phyloP scores from a whole-genome alignment of 2,329 filamentous ascomycete genomes.

The Pyrenophora graminea region DNA sequence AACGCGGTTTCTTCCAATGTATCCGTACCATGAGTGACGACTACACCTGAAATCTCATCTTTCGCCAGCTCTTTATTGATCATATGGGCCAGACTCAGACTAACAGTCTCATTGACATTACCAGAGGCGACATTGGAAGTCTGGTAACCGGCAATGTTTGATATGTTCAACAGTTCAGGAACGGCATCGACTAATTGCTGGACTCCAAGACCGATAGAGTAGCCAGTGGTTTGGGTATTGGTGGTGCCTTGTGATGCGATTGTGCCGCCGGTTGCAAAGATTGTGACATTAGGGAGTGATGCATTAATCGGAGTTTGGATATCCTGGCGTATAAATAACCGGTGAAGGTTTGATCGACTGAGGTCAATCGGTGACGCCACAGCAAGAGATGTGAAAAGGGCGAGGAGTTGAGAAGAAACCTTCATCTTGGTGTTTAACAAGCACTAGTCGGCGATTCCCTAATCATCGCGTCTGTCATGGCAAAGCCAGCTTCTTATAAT shows the following conservation, averaged over 20 bases:
- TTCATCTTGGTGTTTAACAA: slow-evolving; percentile 26
- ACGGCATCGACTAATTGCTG: slow-evolving; percentile 59
- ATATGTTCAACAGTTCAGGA: slow-evolving; percentile 59
- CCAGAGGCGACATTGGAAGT: slow-evolving; percentile 44
- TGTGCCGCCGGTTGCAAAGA: slow-evolving; percentile 63
- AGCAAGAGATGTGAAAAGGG: slow-evolving; percentile 24
- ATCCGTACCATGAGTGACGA: slow-evolving; percentile 69
- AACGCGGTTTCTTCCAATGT: slow-evolving; percentile 67
- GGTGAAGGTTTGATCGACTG: slow-evolving; percentile 18
- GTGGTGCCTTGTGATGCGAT: slow-evolving; percentile 60
- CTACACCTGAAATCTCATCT: slow-evolving; percentile 52
- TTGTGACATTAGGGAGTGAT: slow-evolving; percentile 61
- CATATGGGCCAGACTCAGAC: slow-evolving; percentile 54
- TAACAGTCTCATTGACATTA: slow-evolving; percentile 54
- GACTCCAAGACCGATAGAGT: slow-evolving; percentile 57
- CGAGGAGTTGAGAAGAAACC: slow-evolving; percentile 22
- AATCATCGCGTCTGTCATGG: background rate
- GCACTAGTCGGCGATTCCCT: background rate
- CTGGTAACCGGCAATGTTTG: slow-evolving; percentile 58
- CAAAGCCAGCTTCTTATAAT: slow-evolving; percentile 6
- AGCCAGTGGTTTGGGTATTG: slow-evolving; percentile 59
- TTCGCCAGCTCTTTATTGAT: slow-evolving; percentile 57
- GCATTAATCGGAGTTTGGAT: slow-evolving; percentile 46
- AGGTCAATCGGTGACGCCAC: slow-evolving; percentile 30
- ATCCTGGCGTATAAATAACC: slow-evolving; percentile 37